A percentile compares a stretch with the other conserved stretches of the same genome.
Evolutionary conservation across 2,329 filamentous ascomycete genomes (phyloP).

Genomic region (Fonsecaea erecta): DNA sequence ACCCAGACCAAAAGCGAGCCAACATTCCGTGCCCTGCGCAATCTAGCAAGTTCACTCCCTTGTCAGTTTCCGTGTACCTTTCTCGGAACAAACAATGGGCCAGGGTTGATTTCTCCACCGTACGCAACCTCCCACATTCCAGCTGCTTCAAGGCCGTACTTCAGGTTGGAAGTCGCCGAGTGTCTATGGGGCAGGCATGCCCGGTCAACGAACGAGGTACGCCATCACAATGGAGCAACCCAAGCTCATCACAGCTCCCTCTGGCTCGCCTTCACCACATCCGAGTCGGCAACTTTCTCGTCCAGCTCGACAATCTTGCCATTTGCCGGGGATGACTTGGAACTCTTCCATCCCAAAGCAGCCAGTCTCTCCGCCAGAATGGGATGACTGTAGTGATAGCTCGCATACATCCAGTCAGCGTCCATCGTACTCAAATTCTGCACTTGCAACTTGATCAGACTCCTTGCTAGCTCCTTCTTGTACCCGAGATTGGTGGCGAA

Average conservation of each 20-base stretch:
- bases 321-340: slow-evolving; percentile 50
- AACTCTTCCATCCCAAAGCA: slow-evolving; percentile 84
- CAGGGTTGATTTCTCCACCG: background rate
- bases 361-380: slow-evolving; percentile 92
- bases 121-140: background rate
- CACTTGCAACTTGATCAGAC: slow-evolving; percentile 95
- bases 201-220: background rate
- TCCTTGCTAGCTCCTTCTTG: slow-evolving; percentile 77
- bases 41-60: background rate
- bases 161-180: background rate
- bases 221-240: background rate
- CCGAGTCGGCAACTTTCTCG: slow-evolving; percentile 53
- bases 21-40: background rate
- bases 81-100: background rate
- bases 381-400: slow-evolving; percentile 97
- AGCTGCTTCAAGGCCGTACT: background rate
- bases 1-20: background rate
- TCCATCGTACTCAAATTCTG: slow-evolving; percentile 99
- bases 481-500: slow-evolving; percentile 89
- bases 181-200: background rate
- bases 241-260: slow-evolving; percentile 65
- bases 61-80: background rate
- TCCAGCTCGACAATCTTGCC: slow-evolving; percentile 54
- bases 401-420: slow-evolving; percentile 96
- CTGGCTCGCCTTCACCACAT: slow-evolving; percentile 71